These are phyloP conservation scores for Lithohypha guttulata DNA, from an alignment of 2,329 filamentous ascomycete species.

Conservation along the genomic window DNA sequence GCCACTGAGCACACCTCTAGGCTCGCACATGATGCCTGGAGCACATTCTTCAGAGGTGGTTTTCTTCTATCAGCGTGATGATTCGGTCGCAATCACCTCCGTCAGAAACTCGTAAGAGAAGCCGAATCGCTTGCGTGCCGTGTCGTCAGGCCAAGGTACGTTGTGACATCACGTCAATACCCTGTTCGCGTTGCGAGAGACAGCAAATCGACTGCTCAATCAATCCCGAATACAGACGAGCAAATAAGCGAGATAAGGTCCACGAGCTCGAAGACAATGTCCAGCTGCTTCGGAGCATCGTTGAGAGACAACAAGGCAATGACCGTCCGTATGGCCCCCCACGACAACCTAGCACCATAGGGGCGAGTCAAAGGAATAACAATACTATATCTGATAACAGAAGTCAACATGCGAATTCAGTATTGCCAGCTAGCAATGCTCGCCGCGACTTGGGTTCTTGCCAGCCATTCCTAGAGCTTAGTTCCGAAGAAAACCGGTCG, in stretches of 20 bases:
- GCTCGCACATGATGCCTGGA: too few relatives aligned
- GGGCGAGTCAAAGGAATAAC: background rate
- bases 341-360: slow-evolving; percentile 5
- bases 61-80: too few relatives aligned
- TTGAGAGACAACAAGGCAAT: slow-evolving; percentile 9
- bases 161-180: background rate
- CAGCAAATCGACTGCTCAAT: slow-evolving; percentile 7
- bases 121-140: slow-evolving; percentile 8
- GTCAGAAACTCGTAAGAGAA: background rate
- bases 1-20: too few relatives aligned
- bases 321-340: too few relatives aligned
- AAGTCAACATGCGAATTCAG: background rate
- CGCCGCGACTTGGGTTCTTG: background rate
- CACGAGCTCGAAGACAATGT: slow-evolving; percentile 6
- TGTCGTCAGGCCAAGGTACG: slow-evolving; percentile 11
- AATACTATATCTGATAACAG: background rate
- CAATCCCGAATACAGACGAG: slow-evolving; percentile 10
- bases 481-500: background rate
- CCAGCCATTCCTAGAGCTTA: background rate
- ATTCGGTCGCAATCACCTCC: background rate
- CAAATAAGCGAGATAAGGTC: slow-evolving; percentile 10
- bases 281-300: slow-evolving; percentile 4
- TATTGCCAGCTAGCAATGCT: background rate
- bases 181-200: slow-evolving; percentile 7
- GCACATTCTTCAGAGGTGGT: too few relatives aligned